Evolutionary conservation across 2,329 filamentous ascomycete genomes (phyloP).

Genomic region (Claviceps sp.): DNA sequence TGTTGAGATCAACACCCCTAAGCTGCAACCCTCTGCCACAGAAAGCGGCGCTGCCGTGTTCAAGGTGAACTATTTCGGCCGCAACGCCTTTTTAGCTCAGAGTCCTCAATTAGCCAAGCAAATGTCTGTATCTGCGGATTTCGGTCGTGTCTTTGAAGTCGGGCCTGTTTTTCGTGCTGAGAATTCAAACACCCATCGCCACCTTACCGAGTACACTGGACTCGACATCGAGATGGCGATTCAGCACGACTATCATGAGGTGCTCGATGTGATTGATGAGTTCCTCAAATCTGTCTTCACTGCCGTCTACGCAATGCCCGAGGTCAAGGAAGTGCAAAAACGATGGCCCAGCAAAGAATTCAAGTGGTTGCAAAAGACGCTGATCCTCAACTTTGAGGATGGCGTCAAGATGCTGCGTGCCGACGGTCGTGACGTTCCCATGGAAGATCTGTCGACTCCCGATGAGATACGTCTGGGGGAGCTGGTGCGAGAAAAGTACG

Average conservation of each 20-base stretch:
- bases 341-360: conserved; percentile 81
- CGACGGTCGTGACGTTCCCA: conserved; percentile 61
- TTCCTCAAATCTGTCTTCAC: conserved; percentile 62
- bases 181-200: conserved; percentile 89
- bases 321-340: conserved; percentile 67
- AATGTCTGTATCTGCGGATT: conserved; percentile 81
- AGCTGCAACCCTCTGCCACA: conserved; percentile 78
- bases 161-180: conserved; percentile 72
- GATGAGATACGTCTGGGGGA: conserved; percentile 79
- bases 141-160: conserved; percentile 71
- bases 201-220: conserved; percentile 89
- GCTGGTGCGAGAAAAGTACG: conserved; percentile 73
- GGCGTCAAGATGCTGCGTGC: conserved; percentile 71
- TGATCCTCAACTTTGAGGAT: conserved; percentile 66
- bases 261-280: conserved; percentile 62
- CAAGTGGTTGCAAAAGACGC: conserved; percentile 75
- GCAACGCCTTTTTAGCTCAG: conserved; percentile 77
- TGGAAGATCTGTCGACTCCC: conserved; percentile 68
- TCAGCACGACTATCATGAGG: conserved; percentile 79
- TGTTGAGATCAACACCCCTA: conserved; percentile 88
- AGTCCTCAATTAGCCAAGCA: conserved; percentile 88
- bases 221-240: conserved; percentile 90
- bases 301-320: conserved; percentile 34
- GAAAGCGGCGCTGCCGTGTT: conserved; percentile 89
- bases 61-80: conserved; percentile 80